These are phyloP conservation scores for Xylariaceae sp. DNA, from an alignment of 2,329 filamentous ascomycete genomes.

Conservation along the genomic window DNA sequence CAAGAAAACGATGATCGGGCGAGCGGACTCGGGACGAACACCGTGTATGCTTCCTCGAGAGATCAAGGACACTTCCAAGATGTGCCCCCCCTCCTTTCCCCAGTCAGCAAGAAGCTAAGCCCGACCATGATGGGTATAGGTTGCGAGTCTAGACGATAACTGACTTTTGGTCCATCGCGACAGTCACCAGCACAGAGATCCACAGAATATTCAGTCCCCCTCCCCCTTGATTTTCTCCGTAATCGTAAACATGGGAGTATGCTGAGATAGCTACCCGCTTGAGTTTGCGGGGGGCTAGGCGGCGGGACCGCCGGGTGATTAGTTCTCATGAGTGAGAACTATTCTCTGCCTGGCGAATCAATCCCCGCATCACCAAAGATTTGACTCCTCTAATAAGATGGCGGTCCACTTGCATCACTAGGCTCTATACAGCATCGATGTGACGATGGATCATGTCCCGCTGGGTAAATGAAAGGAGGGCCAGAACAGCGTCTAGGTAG, in stretches of 20 bases:
- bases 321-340: neutral
- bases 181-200: neutral
- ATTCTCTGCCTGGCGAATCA: neutral
- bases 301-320: no score
- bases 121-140: slow-evolving; percentile 8
- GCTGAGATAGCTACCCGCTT: no score
- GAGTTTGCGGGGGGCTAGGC: no score
- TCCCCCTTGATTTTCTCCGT: neutral
- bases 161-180: slow-evolving; percentile 18
- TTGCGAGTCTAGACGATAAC: slow-evolving; percentile 14
- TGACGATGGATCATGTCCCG: slow-evolving; percentile 1
- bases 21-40: slow-evolving; percentile 19
- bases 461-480: slow-evolving; percentile 10
- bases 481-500: slow-evolving; percentile 21
- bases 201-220: neutral
- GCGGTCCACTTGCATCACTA: neutral
- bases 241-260: no score
- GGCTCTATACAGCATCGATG: neutral
- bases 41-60: slow-evolving; percentile 12
- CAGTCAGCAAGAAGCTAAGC: slow-evolving; percentile 7
- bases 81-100: neutral
- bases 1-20: slow-evolving; percentile 10
- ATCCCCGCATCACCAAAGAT: neutral
- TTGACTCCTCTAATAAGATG: neutral
- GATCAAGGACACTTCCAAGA: neutral